Evolutionary conservation across 345 rosid species (phyloP), one percentile per base, ranked within the genome.

Genomic region (Cardiospermum halicacabum): DNA sequence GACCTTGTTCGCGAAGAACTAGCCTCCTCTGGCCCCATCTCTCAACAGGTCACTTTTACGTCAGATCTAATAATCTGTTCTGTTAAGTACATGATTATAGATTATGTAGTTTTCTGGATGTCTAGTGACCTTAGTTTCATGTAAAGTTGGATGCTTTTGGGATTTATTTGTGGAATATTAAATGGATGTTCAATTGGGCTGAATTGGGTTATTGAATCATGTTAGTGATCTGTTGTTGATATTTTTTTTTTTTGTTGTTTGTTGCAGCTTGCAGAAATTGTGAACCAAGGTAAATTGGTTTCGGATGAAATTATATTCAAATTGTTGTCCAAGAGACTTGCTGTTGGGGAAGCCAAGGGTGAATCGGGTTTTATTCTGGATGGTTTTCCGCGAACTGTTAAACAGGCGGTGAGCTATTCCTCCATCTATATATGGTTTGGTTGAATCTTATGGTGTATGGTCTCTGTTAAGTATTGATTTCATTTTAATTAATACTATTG

Each of bases 1-100:
- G 97, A 94, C 82, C 96, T 91, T 73, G 96, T 94, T 65, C 95
- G 96, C 22, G 91, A 85, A 22, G 99, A 82, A 76, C 89, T 91
- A 48, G 79, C 87, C 69, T 80, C 96, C 24, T 74, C 91, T 15
- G 91, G 96, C 3, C 78, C 96, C n/a, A 82, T 88, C 45, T 77
- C 96, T 7, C 72, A 76, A 31, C 90, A 88, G 87, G 97, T 88
- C 48, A n/a, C n/a, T n/a, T 53, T 60, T 45, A 18, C 24, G 16
- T 45, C 7, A 34, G 58, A 53, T 63, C 50, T 62, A 24, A n/a
- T n/a, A n/a, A n/a, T n/a, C n/a, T n/a, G n/a, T n/a, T 26, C 16
- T 34, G 37, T 34, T 34, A 34, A 34, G 15, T n/a, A 18, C 22
- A 27, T 27, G 15, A n/a, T n/a, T n/a, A n/a, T n/a, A n/a, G n/a